Evolutionary conservation across 371 early-diverging fungal species (phyloP).

Genomic region (Haplosporangium sp.): DNA sequence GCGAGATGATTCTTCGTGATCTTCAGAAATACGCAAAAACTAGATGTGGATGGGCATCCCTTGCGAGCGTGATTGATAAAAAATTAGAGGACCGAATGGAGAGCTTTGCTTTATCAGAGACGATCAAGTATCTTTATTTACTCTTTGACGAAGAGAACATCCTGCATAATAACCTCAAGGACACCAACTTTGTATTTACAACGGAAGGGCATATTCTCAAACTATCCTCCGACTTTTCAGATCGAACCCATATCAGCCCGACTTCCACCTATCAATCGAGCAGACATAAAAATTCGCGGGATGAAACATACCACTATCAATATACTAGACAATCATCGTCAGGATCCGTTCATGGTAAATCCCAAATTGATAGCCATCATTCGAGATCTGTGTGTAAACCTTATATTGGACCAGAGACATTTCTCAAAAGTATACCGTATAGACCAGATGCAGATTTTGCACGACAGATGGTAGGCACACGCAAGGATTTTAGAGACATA

Average conservation of each 20-base stretch:
- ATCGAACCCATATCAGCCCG: neutral
- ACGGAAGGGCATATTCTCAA: constrained; percentile 88
- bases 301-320: constrained; percentile 7
- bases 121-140: constrained; percentile 93
- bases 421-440: constrained; percentile 41
- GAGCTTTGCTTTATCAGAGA: constrained; percentile 94
- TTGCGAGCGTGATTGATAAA: constrained; percentile 75
- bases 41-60: constrained; percentile 87
- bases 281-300: neutral
- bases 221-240: constrained; percentile 51
- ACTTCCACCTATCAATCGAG: neutral
- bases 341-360: neutral
- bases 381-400: constrained; percentile 23
- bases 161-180: constrained; percentile 48
- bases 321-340: constrained; percentile 2
- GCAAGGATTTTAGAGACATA: constrained; percentile 34
- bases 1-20: constrained; percentile 87
- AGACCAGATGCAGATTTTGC: constrained; percentile 59
- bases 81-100: constrained; percentile 91
- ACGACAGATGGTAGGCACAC: constrained; percentile 47
- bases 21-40: constrained; percentile 78
- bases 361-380: neutral
- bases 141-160: constrained; percentile 75
- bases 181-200: constrained; percentile 88
- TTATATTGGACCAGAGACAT: constrained; percentile 29